phyloP scores from a whole-genome alignment of 371 early-diverging fungal genomes.

The Mucor racemosus region DNA sequence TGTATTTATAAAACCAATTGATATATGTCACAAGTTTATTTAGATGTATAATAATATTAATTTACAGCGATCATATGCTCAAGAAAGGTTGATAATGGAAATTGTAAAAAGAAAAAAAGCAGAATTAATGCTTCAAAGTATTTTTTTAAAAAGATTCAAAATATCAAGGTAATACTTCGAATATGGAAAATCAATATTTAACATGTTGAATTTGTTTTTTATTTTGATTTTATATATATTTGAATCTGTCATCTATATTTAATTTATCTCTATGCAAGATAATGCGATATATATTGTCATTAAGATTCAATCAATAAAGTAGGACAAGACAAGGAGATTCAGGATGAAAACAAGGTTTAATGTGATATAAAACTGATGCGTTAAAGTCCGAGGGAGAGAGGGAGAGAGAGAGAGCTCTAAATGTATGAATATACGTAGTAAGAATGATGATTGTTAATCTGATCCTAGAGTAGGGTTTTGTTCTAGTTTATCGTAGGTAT shows the following conservation, averaged over 20 bases:
- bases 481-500: background rate
- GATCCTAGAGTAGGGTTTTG: background rate
- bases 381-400: too few species aligned
- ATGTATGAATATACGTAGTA: too few species aligned
- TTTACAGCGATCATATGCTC: too few species aligned
- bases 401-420: background rate
- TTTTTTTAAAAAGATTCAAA: too few species aligned
- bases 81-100: too few species aligned
- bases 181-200: background rate
- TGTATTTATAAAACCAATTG: too few species aligned
- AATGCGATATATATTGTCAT: background rate
- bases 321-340: background rate
- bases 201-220: background rate
- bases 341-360: too few species aligned
- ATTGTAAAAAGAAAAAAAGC: too few species aligned
- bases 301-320: background rate
- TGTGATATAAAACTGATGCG: background rate
- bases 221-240: background rate
- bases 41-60: too few species aligned
- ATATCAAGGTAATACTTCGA: background rate
- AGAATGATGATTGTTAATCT: background rate
- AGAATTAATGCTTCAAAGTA: background rate
- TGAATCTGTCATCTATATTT: background rate
- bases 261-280: background rate
- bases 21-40: too few species aligned